Evolutionary conservation across 1,284 basidiomycete species (phyloP).

Genomic region (Wallemia mellicola): DNA sequence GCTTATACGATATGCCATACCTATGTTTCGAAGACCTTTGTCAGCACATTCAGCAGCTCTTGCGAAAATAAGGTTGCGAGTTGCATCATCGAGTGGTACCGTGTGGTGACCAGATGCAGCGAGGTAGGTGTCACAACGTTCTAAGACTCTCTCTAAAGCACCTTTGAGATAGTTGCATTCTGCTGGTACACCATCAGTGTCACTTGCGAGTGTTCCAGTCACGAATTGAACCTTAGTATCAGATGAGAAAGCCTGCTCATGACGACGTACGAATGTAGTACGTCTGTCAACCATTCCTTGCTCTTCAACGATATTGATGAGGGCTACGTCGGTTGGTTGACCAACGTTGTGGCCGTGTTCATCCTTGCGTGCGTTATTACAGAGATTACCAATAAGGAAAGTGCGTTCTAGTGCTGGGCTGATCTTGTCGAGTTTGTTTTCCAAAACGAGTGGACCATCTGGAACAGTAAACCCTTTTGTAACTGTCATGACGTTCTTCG

Average conservation of each 20-base stretch:
- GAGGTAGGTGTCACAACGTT: constrained; percentile 36
- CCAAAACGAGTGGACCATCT: constrained; percentile 25
- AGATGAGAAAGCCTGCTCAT: constrained; percentile 27
- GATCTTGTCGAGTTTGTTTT: constrained; percentile 16
- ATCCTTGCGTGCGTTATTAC: constrained; percentile 72
- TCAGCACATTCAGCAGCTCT: constrained; percentile 42
- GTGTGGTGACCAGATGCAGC: constrained; percentile 33
- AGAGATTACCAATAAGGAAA: constrained; percentile 64
- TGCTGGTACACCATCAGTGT: constrained; percentile 14
- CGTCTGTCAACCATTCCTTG: constrained; percentile 18
- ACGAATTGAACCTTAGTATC: constrained; percentile 51
- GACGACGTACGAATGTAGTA: constrained; percentile 20
- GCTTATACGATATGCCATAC: constrained; percentile 55
- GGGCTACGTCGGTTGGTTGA: constrained; percentile 85
- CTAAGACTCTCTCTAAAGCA: constrained; percentile 77
- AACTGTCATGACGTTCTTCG: constrained; percentile 25
- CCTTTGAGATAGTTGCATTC: constrained; percentile 58
- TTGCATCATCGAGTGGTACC: constrained; percentile 29
- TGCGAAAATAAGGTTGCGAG: constrained; percentile 32
- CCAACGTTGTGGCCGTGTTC: constrained; percentile 57
- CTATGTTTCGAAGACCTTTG: constrained; percentile 63
- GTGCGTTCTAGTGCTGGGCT: constrained; percentile 40
- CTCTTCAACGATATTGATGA: constrained; percentile 81
- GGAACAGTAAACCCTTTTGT: constrained; percentile 46
- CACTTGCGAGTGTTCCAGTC: constrained; percentile 23